Percentiles rank a stretch among this genome's conserved stretches.
These are phyloP conservation scores for Scheffersomyces titani DNA, from an alignment of 1,139 yeast species.

Conservation along the genomic window DNA sequence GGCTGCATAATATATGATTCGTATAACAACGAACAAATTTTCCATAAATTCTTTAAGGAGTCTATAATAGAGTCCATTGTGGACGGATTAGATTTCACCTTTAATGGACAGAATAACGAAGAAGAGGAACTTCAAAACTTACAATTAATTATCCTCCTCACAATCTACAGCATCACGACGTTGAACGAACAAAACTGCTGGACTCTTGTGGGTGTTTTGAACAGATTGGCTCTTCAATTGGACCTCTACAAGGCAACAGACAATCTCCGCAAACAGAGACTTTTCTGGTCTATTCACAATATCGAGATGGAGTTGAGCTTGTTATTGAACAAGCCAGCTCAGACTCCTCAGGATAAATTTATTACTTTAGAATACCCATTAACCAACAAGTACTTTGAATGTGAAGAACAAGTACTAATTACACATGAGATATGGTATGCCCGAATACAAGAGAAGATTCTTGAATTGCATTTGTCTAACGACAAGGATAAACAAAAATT, in stretches of 20 bases:
- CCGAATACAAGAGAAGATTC: constrained; percentile 19
- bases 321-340: constrained; percentile 35
- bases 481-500: constrained; percentile 10
- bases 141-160: constrained; percentile 30
- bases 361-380: constrained; percentile 15
- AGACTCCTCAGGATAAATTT: constrained; percentile 27
- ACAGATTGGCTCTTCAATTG: constrained; percentile 28
- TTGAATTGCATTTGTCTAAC: constrained; percentile 18
- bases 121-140: constrained; percentile 23
- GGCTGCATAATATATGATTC: constrained; percentile 43
- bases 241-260: constrained; percentile 18
- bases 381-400: constrained; percentile 9
- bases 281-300: constrained; percentile 43
- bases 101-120: constrained; percentile 17
- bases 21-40: constrained; percentile 20
- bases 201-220: constrained; percentile 37
- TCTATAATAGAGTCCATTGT: constrained; percentile 33
- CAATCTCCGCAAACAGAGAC: constrained; percentile 15
- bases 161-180: constrained; percentile 31
- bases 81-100: constrained; percentile 35
- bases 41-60: constrained; percentile 31
- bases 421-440: constrained; percentile 22
- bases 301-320: constrained; percentile 42
- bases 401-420: constrained; percentile 22
- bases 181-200: constrained; percentile 32